Evolutionary conservation across 73 alveolate genomes (phyloP).

Genomic region (Paramecium tetraurelia): DNA sequence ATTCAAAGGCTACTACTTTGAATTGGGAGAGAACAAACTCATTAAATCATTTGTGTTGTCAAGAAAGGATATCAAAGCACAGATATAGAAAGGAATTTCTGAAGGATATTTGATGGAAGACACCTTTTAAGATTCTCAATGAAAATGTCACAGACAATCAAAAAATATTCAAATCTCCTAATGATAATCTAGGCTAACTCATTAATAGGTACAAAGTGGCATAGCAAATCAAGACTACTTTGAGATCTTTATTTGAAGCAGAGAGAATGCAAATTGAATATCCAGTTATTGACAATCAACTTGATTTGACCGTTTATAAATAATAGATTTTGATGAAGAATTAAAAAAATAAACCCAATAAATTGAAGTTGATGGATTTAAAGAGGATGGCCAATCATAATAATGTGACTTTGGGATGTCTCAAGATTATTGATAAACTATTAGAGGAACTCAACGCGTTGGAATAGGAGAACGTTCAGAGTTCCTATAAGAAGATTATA

Average conservation of each 20-base stretch:
- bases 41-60: not conserved
- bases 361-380: not conserved
- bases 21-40: constrained; percentile 7
- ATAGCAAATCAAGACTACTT: not conserved
- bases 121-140: not conserved
- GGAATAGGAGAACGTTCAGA: not conserved
- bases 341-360: constrained; percentile 5
- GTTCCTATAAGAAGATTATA: not conserved
- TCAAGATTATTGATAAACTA: not conserved
- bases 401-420: not conserved
- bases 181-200: not conserved
- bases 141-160: not conserved
- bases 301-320: not conserved
- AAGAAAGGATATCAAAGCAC: not conserved
- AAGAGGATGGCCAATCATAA: not conserved
- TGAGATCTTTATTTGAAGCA: not conserved
- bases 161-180: constrained; percentile 26
- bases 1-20: not conserved
- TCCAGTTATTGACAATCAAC: not conserved
- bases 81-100: not conserved
- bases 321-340: not conserved
- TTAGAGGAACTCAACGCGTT: not conserved
- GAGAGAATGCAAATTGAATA: constrained; percentile 20
- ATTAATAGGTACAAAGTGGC: not conserved
- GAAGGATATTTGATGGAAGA: constrained; percentile 40